Base-by-base conservation (phyloP, 1,284 basidiomycete species). In the Heterobasidion parviporum region DNA sequence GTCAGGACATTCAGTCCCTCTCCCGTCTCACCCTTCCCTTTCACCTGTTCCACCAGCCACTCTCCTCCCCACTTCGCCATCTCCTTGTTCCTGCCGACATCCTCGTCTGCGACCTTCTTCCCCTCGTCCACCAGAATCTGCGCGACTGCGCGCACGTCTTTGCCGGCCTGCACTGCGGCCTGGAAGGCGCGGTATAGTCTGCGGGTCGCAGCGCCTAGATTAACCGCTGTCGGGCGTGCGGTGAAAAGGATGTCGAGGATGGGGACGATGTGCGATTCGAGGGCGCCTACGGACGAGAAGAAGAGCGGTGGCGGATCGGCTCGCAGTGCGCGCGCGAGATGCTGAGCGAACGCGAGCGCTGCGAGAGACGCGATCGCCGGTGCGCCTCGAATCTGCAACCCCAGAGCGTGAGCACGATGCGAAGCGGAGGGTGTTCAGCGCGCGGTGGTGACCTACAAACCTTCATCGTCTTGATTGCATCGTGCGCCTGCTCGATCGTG, bases 291-390 rank as follows among this genome's bases (percentile, higher is more conserved):
- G 2, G 79, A 79, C 6, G 72, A 61, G 45, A 89, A 68, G 63
- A 74, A 83, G 15, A 74, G 72, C 0, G 83, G 80, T 8, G 62
- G 50, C 1, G 78, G 74, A 1, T 72, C 66, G 18, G 70, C 66
- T 35, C 72, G 62, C 47, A 86, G 64, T 4, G 77, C 77, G 8
- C 70, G 68, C 0, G 75, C 70, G 47, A 89, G 73, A 62, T 88
- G 73, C 8, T 81, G 79, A 1, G 89, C 82, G 53, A 97, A 72
- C 0, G 88, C 80, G 8, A 97, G 80, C 0, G 92, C 83, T 6
- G 93, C 93, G 12, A 96, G 81, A 1, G 92, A 92, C 0, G 88
- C 94, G 54, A 97, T 95, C n/a, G 94, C 94, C 0, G 94, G 94
- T 8, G 94, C 94, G 7, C 94, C 94, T 53, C 94, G 83, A 63